Percentiles rank a stretch among this genome's conserved stretches.
phyloP scores from a whole-genome alignment of 192 early-diverging fungal species.

The Chytriomyces hyalinus region DNA sequence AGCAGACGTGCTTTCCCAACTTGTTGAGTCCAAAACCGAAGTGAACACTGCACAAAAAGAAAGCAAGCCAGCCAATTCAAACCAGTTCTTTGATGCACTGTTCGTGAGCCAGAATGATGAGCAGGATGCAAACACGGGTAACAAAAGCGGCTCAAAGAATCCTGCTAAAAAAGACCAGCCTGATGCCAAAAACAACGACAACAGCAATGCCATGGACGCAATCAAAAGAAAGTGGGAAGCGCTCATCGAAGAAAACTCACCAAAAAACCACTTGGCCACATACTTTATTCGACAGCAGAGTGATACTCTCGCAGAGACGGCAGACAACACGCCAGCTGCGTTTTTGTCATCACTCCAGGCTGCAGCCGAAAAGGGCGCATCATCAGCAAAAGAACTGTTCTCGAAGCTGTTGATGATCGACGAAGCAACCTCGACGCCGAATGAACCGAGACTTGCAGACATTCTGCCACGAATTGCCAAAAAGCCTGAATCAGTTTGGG shows the following conservation, averaged over 20 bases:
- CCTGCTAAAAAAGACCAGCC: not conserved
- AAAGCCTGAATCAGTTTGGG: not conserved
- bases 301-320: not conserved
- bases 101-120: not conserved
- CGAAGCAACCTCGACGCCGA: not conserved
- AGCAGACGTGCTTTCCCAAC: slow-evolving; percentile 5
- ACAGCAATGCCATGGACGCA: not conserved
- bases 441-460: not conserved
- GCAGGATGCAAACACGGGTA: not conserved
- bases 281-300: not conserved
- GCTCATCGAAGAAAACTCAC: not conserved
- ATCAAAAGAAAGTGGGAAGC: slow-evolving; percentile 12
- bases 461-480: not conserved
- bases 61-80: not conserved
- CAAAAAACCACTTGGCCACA: not conserved
- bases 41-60: not conserved
- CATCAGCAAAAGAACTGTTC: not conserved
- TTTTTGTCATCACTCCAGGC: not conserved
- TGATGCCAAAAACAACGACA: not conserved
- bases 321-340: not conserved
- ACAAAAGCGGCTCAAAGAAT: not conserved
- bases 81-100: not conserved
- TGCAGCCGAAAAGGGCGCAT: not conserved
- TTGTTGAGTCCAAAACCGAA: not conserved
- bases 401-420: not conserved